Conservation (phyloP, 192 early-diverging fungal genomes). For the Rhizophlyctis rosea region DNA sequence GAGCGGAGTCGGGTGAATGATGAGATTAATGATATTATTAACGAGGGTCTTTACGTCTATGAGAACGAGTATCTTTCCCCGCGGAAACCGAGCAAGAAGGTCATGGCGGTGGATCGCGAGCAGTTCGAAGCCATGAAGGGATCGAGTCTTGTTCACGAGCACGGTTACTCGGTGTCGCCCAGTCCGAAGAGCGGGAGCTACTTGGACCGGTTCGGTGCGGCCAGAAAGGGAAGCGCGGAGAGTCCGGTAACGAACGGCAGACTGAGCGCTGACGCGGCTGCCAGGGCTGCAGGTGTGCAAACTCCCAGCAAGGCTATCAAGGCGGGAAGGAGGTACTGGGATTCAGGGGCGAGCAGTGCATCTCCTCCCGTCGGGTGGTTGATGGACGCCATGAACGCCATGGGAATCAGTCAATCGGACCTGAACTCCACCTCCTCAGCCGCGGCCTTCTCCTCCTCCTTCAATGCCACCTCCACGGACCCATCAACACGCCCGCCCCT, state of each 20-base stretch:
- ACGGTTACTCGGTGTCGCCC: too few species aligned
- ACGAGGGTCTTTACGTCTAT: constrained; percentile 91
- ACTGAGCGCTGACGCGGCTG: neutral
- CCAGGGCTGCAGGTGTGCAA: neutral
- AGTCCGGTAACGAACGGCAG: neutral
- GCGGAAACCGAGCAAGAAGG: constrained; percentile 21
- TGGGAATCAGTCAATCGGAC: too few species aligned
- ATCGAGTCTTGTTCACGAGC: neutral
- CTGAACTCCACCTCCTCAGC: too few species aligned
- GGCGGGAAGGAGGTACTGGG: constrained; percentile 33
- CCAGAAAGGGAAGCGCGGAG: constrained; percentile 3
- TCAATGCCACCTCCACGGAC: too few species aligned
- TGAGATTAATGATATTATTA: constrained; percentile 89
- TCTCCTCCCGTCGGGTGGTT: constrained; percentile 52
- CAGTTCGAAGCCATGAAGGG: constrained; percentile 13
- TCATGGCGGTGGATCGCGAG: constrained; percentile 11
- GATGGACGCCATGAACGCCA: constrained; percentile 25
- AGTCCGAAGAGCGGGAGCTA: constrained; percentile 1
- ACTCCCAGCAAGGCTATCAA: constrained; percentile 22
- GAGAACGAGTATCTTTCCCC: constrained; percentile 45
- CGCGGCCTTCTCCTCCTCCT: too few species aligned
- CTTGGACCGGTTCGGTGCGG: neutral
- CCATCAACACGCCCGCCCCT: too few species aligned
- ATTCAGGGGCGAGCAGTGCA: constrained; percentile 30
- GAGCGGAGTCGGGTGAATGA: constrained; percentile 76